These are phyloP conservation scores for Russula compacta DNA, from an alignment of 768 basidiomycete genomes.

Conservation along the genomic window DNA sequence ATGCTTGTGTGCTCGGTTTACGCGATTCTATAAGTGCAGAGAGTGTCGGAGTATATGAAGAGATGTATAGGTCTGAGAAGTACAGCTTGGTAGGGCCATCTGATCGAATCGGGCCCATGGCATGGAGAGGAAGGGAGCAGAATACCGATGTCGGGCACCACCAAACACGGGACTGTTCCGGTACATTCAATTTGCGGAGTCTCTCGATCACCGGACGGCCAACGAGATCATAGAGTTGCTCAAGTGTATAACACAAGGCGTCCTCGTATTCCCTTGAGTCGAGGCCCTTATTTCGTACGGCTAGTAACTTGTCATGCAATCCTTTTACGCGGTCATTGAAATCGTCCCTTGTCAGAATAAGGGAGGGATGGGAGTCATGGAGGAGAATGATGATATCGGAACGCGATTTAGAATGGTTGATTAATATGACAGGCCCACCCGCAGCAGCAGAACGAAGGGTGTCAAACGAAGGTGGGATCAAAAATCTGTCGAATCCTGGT, in stretches of 20 bases:
- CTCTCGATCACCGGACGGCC: not conserved
- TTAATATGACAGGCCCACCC: too few species aligned
- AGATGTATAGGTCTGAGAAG: not conserved
- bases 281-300: not conserved
- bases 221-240: not conserved
- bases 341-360: too few species aligned
- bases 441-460: too few species aligned
- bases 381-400: too few species aligned
- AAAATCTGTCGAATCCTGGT: too few species aligned
- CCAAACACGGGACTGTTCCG: not conserved
- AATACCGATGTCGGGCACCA: not conserved
- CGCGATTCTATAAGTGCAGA: not conserved
- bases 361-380: too few species aligned
- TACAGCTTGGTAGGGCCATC: not conserved
- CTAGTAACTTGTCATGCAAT: too few species aligned
- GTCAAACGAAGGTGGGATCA: too few species aligned
- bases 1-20: slow-evolving; percentile 23
- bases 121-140: not conserved
- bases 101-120: not conserved
- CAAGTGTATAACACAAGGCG: not conserved
- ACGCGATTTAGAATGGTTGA: too few species aligned
- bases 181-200: not conserved
- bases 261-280: not conserved
- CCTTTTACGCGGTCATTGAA: too few species aligned
- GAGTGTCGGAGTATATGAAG: not conserved